Evolutionary conservation across 306 rosid genomes (phyloP), one percentile per base, ranked within the genome.

Genomic region (Gastrolobium bilobum): DNA sequence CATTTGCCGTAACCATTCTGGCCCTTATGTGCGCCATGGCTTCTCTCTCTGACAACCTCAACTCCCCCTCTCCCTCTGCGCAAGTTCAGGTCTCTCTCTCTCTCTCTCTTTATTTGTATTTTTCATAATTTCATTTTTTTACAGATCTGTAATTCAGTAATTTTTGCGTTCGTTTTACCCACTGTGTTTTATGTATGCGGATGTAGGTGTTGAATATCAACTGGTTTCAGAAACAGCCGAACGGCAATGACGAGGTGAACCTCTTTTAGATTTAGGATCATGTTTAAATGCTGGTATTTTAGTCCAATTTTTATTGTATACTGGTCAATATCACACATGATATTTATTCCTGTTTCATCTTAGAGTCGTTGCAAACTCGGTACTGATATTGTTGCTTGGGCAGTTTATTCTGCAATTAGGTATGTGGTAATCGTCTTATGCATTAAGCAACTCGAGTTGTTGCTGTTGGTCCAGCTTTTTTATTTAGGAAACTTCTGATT

Each of bases 191-290:
- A 11, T 56, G 9, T 57, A 3, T 61, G 7, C 65, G 13, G 15
- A 76, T 66, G 15, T 44, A 91, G 99, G 98, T 93, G 1, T 68
- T 89, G 90, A 90, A 89, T 44, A 86, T 91, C 59, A 90, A 91
- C 76, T 89, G 97, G 99, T 93, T 93, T 65, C 96, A 88, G 88
- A 91, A 91, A 90, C 99, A 95, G 86, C 93, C 93, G 10, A 85
- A 86, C 71, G 97, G 97, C 79, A 89, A 95, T 51, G 98, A 93
- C 62, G 99, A 95, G 94, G 99, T 95, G 7, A 48, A 14, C 30
- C 34, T 6, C 38, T 56, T 34, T 68, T 20, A 15, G 43, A 40
- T 50, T 72, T 58, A 46, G 14, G 71, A 72, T 83, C 40, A 40
- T 61, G 30, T 47, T 38, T 78, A 60, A 51, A 4, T 30, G 13